Conservation (phyloP, 352 stramenopile species). For the Phytophthora cactorum region DNA sequence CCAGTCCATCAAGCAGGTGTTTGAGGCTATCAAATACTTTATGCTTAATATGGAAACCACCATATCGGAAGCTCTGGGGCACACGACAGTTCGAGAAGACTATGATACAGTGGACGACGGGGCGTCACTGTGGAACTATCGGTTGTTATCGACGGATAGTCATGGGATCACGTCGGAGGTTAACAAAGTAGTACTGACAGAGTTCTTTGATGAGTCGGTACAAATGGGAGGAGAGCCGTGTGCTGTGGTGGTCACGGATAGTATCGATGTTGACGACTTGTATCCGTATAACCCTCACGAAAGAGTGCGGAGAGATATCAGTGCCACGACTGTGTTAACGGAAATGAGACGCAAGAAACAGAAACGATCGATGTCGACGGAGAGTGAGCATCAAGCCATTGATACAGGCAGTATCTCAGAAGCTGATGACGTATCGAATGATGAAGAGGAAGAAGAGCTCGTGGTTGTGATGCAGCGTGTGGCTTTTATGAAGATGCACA, state of each 20-base stretch:
- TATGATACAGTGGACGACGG: slow-evolving; percentile 40
- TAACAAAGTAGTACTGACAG: slow-evolving; percentile 30
- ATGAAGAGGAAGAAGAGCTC: slow-evolving; percentile 19
- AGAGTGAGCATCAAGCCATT: too few relatives aligned
- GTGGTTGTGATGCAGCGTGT: slow-evolving; percentile 46
- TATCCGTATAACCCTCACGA: slow-evolving; percentile 48
- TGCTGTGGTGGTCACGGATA: slow-evolving; percentile 47
- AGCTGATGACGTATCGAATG: background rate
- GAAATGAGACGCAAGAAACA: slow-evolving; percentile 22
- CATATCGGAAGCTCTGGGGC: slow-evolving; percentile 54
- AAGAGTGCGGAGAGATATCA: slow-evolving; percentile 47
- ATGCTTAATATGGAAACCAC: slow-evolving; percentile 65
- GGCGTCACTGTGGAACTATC: slow-evolving; percentile 45
- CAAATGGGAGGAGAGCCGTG: slow-evolving; percentile 25
- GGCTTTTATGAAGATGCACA: slow-evolving; percentile 44
- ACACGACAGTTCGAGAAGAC: slow-evolving; percentile 60
- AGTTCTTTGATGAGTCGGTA: slow-evolving; percentile 40
- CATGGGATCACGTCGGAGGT: slow-evolving; percentile 31
- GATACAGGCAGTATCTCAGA: too few relatives aligned
- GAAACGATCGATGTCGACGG: slow-evolving; percentile 8
- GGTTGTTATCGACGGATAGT: slow-evolving; percentile 44
- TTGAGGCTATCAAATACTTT: slow-evolving; percentile 52
- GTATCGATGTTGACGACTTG: slow-evolving; percentile 49
- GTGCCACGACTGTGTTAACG: slow-evolving; percentile 36
- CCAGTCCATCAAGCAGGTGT: slow-evolving; percentile 56